Percentiles rank a stretch among this genome's conserved stretches.
These are phyloP conservation scores for Neoboletus magnificus DNA, from an alignment of 768 basidiomycete species.

Conservation along the genomic window DNA sequence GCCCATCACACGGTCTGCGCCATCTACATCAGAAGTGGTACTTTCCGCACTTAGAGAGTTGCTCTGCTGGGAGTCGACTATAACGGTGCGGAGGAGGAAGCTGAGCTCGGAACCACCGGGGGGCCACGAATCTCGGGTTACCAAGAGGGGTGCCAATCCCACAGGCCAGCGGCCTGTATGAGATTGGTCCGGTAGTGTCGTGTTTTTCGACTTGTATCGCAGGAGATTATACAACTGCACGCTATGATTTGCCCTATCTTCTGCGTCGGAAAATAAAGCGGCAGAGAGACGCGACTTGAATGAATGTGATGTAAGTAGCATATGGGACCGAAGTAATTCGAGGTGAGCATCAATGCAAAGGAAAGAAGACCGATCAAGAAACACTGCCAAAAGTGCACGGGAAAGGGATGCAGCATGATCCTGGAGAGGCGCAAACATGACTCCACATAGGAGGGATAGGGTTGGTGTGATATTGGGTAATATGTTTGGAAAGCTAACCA, in stretches of 20 bases:
- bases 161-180: constrained; percentile 49
- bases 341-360: constrained; percentile 71
- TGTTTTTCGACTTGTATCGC: constrained; percentile 17
- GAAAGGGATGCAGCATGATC: constrained; percentile 64
- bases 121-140: constrained; percentile 78
- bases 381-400: constrained; percentile 58
- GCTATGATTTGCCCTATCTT: constrained; percentile 42
- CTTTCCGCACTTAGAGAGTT: constrained; percentile 14
- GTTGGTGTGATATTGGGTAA: constrained; percentile 67
- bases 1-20: constrained; percentile 38
- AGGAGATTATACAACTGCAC: constrained; percentile 22
- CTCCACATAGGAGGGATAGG: constrained; percentile 55
- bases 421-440: constrained; percentile 60
- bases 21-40: constrained; percentile 29
- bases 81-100: constrained; percentile 78
- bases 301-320: constrained; percentile 66
- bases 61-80: constrained; percentile 71
- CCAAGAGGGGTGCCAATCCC: constrained; percentile 70
- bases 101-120: constrained; percentile 83
- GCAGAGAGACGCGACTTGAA: constrained; percentile 68
- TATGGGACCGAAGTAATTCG: constrained; percentile 66
- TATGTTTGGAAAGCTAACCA: constrained; percentile 52
- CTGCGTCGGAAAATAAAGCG: constrained; percentile 77
- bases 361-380: constrained; percentile 59
- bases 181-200: constrained; percentile 20